Base-by-base conservation (phyloP, 2,329 filamentous ascomycete genomes). In the Penicillium sp. region DNA sequence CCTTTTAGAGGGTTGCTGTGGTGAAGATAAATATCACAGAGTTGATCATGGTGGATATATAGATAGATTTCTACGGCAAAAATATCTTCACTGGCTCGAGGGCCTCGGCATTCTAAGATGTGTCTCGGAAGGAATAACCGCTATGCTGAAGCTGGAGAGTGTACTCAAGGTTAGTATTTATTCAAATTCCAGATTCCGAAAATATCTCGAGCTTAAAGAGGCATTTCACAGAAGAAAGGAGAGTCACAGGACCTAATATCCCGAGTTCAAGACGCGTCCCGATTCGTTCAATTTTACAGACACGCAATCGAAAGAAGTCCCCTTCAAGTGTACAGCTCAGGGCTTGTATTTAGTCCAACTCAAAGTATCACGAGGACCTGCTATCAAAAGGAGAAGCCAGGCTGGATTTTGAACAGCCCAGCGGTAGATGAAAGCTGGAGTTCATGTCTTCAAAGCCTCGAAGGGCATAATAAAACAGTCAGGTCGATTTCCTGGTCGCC, bases 71-170 rank as follows among this genome's bases (percentile, higher is more conserved):
- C 14, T 74, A 4, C 55, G 55, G 22, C 28, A 62, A 46, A 61
- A 70, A 3, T 71, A 66, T 30, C 65, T 73, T 59, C 58, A 74
- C 42, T 75, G 69, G 73, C 49, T 75, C 4, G 71, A 75, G 61
- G 69, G 65, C n/a, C 62, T 75, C 4, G 71, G 71, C 42, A 38
- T 73, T 28, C 45, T 70, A 7, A 53, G 62, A 65, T 57, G 62
- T 30, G 0, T 72, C 26, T 59, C 64, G 55, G 14, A 63, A 6
- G 65, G 63, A 16, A 60, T 69, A n/a, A 30, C 52, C 2, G 55
- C 58, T 19, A 70, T 72, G 5, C 19, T 33, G 45, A 69, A 65
- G 55, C 66, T 75, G 0, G 61, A 67, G 16, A 40, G 35, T 40
- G 58, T 70, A 48, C 13, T 65, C 13, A 55, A 66, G 58, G 52